Percentiles rank a stretch among this genome's conserved stretches.
phyloP scores from a whole-genome alignment of 805 yeast genomes.

The Blastobotrys robertii region DNA sequence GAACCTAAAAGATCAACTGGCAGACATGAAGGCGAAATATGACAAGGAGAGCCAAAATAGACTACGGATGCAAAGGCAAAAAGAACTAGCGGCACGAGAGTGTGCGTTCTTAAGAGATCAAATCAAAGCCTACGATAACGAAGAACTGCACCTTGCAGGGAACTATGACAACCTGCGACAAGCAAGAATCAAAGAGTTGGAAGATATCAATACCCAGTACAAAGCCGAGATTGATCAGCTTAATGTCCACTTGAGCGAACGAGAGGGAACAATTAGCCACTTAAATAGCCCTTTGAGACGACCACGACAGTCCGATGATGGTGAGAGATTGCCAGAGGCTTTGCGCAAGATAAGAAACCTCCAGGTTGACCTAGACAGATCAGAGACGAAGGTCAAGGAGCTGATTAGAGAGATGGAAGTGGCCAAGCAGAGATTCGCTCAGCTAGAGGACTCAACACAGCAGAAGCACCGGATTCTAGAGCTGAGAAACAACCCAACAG shows the following conservation, averaged over 20 bases:
- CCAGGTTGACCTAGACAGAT: slow-evolving; percentile 15
- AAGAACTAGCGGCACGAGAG: slow-evolving; percentile 45
- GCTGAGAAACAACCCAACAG: slow-evolving; percentile 55
- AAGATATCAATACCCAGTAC: slow-evolving; percentile 44
- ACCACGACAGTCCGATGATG: slow-evolving; percentile 5
- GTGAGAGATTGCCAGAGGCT: slow-evolving; percentile 9
- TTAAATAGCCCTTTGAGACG: slow-evolving; percentile 11
- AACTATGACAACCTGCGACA: slow-evolving; percentile 14
- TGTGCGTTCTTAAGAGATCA: slow-evolving; percentile 48
- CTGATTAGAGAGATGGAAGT: slow-evolving; percentile 20
- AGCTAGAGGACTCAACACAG: slow-evolving; percentile 9
- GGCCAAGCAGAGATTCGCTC: slow-evolving; percentile 9
- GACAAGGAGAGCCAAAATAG: slow-evolving; percentile 31
- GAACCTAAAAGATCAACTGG: slow-evolving; percentile 22
- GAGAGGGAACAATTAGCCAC: slow-evolving; percentile 17
- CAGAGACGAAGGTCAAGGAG: slow-evolving; percentile 5
- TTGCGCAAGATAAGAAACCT: slow-evolving; percentile 9
- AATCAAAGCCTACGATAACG: slow-evolving; percentile 40
- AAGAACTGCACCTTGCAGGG: slow-evolving; percentile 18
- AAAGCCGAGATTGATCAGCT: slow-evolving; percentile 41
- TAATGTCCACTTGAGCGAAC: slow-evolving; percentile 30
- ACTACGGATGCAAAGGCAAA: slow-evolving; percentile 40
- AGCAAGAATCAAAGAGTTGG: slow-evolving; percentile 29
- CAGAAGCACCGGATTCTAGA: slow-evolving; percentile 40
- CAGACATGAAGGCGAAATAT: slow-evolving; percentile 26